Evolutionary conservation across 2,329 filamentous ascomycete genomes (phyloP).

Genomic region (Hymenoscyphus albidus): DNA sequence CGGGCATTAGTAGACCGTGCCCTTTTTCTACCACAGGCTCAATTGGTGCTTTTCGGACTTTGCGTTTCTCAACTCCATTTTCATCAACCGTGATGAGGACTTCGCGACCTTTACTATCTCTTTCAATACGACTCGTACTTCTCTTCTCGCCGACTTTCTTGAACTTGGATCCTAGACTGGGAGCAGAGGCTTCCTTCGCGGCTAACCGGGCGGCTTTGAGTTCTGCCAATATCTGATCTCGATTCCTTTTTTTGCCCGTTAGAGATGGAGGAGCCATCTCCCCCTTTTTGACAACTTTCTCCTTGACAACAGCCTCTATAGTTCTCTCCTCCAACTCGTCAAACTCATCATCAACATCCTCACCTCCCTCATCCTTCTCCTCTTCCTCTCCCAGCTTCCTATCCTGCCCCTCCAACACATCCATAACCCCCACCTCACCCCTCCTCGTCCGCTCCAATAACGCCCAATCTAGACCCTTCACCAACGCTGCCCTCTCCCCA

Average conservation of each 20-base stretch:
- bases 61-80: slow-evolving; percentile 62
- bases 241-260: slow-evolving; percentile 58
- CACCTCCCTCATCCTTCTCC: slow-evolving; percentile 29
- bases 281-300: slow-evolving; percentile 52
- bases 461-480: slow-evolving; percentile 88
- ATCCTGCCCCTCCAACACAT: slow-evolving; percentile 35
- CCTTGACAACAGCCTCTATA: slow-evolving; percentile 49
- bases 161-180: slow-evolving; percentile 55
- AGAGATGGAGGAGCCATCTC: slow-evolving; percentile 52
- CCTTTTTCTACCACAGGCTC: slow-evolving; percentile 38
- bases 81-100: slow-evolving; percentile 64
- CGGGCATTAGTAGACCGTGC: slow-evolving; percentile 47
- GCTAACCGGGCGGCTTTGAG: slow-evolving; percentile 60
- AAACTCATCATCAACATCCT: slow-evolving; percentile 63
- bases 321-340: slow-evolving; percentile 54
- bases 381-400: slow-evolving; percentile 33
- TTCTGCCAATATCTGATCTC: slow-evolving; percentile 65
- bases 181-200: slow-evolving; percentile 49
- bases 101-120: slow-evolving; percentile 57
- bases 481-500: slow-evolving; percentile 72
- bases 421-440: slow-evolving; percentile 59
- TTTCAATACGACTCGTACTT: slow-evolving; percentile 55
- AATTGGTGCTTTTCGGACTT: slow-evolving; percentile 49
- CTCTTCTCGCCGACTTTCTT: slow-evolving; percentile 59
- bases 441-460: slow-evolving; percentile 65